A percentile compares a stretch with the other conserved stretches of the same genome.
phyloP scores from a whole-genome alignment of 2,329 filamentous ascomycete genomes.

The Ascosphaera pollenicola region DNA sequence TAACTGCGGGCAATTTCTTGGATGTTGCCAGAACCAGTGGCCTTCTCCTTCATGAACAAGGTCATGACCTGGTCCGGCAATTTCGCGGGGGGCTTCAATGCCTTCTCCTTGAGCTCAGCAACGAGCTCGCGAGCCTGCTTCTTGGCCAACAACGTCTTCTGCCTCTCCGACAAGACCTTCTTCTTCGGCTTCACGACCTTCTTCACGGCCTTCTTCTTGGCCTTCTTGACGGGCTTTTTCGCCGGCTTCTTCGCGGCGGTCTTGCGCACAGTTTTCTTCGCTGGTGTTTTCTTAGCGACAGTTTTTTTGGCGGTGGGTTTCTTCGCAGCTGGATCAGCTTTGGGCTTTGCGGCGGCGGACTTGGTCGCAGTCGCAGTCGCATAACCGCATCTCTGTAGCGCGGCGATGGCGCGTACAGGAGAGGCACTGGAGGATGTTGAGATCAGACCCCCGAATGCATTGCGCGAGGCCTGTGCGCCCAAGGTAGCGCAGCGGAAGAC shows the following conservation, averaged over 20 bases:
- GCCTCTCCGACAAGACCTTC: slow-evolving; percentile 13
- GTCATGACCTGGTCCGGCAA: slow-evolving; percentile 9
- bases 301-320: slow-evolving; percentile 5
- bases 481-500: slow-evolving; percentile 5
- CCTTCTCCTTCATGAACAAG: slow-evolving; percentile 8
- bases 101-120: slow-evolving; percentile 14
- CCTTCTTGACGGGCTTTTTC: slow-evolving; percentile 7
- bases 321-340: slow-evolving; percentile 4
- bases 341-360: slow-evolving; percentile 10
- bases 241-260: slow-evolving; percentile 6
- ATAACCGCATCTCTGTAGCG: slow-evolving; percentile 10
- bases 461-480: neutral
- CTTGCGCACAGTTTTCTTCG: slow-evolving; percentile 5
- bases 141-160: slow-evolving; percentile 10
- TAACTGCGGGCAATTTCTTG: slow-evolving; percentile 9
- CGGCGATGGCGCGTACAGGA: slow-evolving; percentile 7
- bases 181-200: slow-evolving; percentile 11
- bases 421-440: too few relatives aligned
- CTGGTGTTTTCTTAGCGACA: slow-evolving; percentile 6
- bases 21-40: neutral
- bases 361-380: slow-evolving; percentile 12
- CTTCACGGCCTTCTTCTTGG: slow-evolving; percentile 6
- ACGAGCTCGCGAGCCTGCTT: slow-evolving; percentile 11
- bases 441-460: neutral
- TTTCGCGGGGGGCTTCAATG: slow-evolving; percentile 15